Evolutionary conservation across 306 rosid species (phyloP).

Genomic region (Castanospermum australe): DNA sequence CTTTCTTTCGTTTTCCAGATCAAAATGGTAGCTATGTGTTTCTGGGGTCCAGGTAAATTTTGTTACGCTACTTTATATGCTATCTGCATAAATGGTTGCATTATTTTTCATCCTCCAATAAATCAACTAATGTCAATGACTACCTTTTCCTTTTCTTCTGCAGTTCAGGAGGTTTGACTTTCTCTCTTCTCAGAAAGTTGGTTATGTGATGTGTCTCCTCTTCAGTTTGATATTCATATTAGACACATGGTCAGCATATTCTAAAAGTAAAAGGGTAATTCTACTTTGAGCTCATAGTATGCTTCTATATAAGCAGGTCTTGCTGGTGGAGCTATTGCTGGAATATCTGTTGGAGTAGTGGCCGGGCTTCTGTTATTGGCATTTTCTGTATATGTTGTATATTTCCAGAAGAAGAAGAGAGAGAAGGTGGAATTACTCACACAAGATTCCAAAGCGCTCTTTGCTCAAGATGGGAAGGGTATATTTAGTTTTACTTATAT

Average conservation of each 20-base stretch:
- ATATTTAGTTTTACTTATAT: slow-evolving; percentile 17
- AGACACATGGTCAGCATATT: slow-evolving; percentile 12
- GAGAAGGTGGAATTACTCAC: slow-evolving; percentile 25
- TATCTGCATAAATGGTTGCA: not conserved
- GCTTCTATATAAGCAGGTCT: slow-evolving; percentile 61
- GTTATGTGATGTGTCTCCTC: slow-evolving; percentile 24
- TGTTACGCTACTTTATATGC: slow-evolving; percentile 7
- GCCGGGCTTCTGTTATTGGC: slow-evolving; percentile 64
- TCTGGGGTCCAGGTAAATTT: slow-evolving; percentile 57
- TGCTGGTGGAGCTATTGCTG: slow-evolving; percentile 68
- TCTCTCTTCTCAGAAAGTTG: slow-evolving; percentile 42
- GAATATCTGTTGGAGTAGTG: slow-evolving; percentile 57
- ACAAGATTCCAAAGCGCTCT: slow-evolving; percentile 40
- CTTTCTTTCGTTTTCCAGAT: slow-evolving; percentile 55
- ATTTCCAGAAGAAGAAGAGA: slow-evolving; percentile 55
- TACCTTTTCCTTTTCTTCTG: slow-evolving; percentile 36
- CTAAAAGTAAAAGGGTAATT: slow-evolving; percentile 14
- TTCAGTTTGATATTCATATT: slow-evolving; percentile 19
- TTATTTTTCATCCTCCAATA: not conserved
- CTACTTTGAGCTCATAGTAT: slow-evolving; percentile 40
- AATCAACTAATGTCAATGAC: slow-evolving; percentile 6
- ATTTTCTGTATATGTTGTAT: slow-evolving; percentile 41
- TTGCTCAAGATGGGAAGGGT: slow-evolving; percentile 54
- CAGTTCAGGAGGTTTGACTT: slow-evolving; percentile 76
- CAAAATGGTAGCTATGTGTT: slow-evolving; percentile 46